phyloP scores from a whole-genome alignment of 371 early-diverging fungal genomes.

The Lichtheimia corymbifera region DNA sequence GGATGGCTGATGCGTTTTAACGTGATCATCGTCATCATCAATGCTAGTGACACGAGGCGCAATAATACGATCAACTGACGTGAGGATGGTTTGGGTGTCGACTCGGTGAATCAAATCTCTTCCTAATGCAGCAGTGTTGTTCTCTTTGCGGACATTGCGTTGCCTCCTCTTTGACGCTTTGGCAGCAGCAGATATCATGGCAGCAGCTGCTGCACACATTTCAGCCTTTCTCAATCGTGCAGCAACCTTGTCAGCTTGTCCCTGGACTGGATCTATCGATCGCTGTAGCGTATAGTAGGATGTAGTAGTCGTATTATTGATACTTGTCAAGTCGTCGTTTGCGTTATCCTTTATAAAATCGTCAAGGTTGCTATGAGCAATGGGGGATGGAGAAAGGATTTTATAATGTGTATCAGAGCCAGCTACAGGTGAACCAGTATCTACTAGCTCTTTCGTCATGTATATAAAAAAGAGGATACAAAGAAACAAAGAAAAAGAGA shows the following conservation, averaged over 20 bases:
- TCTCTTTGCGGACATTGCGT: not conserved
- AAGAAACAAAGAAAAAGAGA: not conserved
- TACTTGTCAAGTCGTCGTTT: no score
- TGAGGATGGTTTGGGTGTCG: slow-evolving; percentile 4
- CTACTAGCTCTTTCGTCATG: slow-evolving; percentile 1
- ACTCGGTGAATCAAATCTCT: slow-evolving; percentile 6
- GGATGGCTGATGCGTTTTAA: not conserved
- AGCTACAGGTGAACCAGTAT: not conserved
- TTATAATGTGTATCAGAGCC: no score
- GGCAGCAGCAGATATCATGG: slow-evolving; percentile 24
- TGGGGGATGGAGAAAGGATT: no score
- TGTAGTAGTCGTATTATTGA: no score
- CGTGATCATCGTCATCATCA: not conserved
- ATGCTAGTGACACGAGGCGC: not conserved
- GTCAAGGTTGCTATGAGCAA: no score
- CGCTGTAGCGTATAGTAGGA: no score
- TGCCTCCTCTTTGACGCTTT: slow-evolving; percentile 8
- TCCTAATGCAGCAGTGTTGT: slow-evolving; percentile 1
- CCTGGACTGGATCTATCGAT: no score
- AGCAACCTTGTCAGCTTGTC: no score
- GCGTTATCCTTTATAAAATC: no score
- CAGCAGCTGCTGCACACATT: slow-evolving; percentile 16
- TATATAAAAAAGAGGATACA: not conserved
- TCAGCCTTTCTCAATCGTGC: slow-evolving; percentile 13
- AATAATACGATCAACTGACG: not conserved